Conservation (phyloP, 2,329 filamentous ascomycete genomes). For the Fusarium bactridioides region DNA sequence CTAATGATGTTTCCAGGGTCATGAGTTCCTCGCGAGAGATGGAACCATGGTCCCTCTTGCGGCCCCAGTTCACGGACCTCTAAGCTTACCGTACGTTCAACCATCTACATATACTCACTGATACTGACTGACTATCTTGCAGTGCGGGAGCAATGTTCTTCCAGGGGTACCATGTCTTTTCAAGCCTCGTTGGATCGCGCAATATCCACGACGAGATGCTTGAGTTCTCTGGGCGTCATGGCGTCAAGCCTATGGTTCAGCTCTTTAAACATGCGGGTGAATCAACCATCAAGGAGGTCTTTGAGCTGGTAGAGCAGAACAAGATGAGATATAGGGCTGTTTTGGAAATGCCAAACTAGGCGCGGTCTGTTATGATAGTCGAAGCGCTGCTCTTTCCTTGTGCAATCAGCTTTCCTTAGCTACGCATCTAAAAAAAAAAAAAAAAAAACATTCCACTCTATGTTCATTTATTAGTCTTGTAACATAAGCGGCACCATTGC, state of each 20-base stretch:
- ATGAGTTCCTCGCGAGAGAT: slow-evolving; percentile 8
- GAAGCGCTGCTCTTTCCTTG: no score
- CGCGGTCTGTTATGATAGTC: fast-evolving
- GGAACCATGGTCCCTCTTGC: neutral
- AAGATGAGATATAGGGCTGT: slow-evolving; percentile 17
- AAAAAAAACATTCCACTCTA: no score
- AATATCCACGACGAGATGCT: slow-evolving; percentile 9
- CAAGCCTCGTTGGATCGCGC: neutral
- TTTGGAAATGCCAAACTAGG: neutral
- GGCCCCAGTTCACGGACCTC: neutral
- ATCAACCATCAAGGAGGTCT: neutral
- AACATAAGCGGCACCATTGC: no score
- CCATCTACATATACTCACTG: fast-evolving
- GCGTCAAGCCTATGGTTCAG: neutral
- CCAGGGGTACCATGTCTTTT: neutral
- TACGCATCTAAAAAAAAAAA: no score
- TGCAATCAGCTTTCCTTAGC: no score
- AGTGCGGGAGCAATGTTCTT: slow-evolving; percentile 13
- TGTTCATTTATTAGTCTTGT: no score
- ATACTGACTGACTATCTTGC: neutral
- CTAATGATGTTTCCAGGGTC: fast-evolving
- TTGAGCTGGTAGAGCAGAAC: neutral
- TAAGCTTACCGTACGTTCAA: neutral
- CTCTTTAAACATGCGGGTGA: slow-evolving; percentile 5
- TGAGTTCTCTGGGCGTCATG: neutral